phyloP scores from a whole-genome alignment of 2,329 filamentous ascomycete genomes.

The Hymenoscyphus linearis region DNA sequence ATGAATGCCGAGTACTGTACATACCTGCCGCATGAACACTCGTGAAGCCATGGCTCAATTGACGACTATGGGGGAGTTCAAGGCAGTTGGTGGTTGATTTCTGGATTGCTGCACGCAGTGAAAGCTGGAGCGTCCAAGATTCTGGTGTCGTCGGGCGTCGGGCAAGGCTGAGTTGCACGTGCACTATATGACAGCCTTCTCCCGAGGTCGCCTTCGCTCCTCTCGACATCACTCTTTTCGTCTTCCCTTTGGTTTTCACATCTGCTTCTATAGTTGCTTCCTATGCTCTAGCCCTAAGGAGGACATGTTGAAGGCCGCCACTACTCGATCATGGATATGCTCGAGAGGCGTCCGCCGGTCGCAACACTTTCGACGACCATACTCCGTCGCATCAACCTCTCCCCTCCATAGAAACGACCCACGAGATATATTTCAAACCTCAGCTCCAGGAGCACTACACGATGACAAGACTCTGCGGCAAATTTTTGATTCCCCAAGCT shows the following conservation, averaged over 20 bases:
- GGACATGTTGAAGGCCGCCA: constrained; percentile 30
- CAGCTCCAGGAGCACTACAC: constrained; percentile 35
- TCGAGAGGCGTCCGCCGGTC: constrained; percentile 40
- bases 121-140: constrained; percentile 11
- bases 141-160: constrained; percentile 19
- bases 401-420: constrained; percentile 1
- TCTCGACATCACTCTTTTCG: not conserved
- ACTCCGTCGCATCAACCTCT: constrained; percentile 6
- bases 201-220: no score
- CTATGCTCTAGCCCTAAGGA: no score
- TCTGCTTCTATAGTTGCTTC: not conserved
- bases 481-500: constrained; percentile 73
- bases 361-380: constrained; percentile 12
- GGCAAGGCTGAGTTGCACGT: constrained; percentile 11
- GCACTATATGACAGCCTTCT: not conserved
- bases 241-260: not conserved
- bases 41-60: constrained; percentile 45
- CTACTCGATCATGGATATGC: constrained; percentile 43
- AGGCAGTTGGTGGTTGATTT: constrained; percentile 12
- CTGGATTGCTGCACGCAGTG: not conserved
- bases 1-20: constrained; percentile 14
- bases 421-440: constrained; percentile 14
- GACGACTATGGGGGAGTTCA: constrained; percentile 20
- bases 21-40: constrained; percentile 47
- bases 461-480: constrained; percentile 73